These are phyloP conservation scores for Haplosporangium sp. DNA, from an alignment of 371 early-diverging fungal species.

Conservation along the genomic window DNA sequence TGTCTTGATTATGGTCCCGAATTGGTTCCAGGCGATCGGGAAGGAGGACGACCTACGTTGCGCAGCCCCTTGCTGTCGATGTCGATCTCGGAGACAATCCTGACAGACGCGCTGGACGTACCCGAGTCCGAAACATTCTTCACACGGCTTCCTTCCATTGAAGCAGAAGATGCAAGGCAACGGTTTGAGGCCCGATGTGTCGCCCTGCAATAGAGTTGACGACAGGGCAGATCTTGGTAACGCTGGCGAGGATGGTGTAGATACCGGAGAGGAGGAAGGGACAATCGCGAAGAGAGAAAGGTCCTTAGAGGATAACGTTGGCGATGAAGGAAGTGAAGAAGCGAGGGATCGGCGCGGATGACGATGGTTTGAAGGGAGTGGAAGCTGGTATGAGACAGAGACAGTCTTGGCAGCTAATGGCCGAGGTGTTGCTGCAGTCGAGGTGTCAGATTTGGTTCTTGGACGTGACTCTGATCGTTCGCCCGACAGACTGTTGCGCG, in stretches of 20 bases:
- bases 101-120: conserved; percentile 3
- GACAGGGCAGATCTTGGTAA: neutral
- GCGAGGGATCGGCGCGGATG: neutral
- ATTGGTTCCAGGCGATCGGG: neutral
- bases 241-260: neutral
- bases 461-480: neutral
- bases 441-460: neutral
- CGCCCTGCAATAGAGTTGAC: neutral
- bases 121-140: conserved; percentile 1
- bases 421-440: neutral
- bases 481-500: neutral
- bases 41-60: neutral
- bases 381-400: neutral
- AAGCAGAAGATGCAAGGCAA: neutral
- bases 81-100: neutral
- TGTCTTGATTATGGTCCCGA: neutral
- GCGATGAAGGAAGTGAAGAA: neutral
- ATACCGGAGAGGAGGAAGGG: neutral
- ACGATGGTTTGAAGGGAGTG: neutral
- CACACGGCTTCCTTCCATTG: neutral
- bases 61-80: neutral
- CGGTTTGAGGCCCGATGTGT: neutral
- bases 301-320: neutral
- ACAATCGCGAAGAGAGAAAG: neutral
- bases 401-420: neutral